Evolutionary conservation across 805 yeast genomes (phyloP).

Genomic region (Hanseniaspora lindneri): DNA sequence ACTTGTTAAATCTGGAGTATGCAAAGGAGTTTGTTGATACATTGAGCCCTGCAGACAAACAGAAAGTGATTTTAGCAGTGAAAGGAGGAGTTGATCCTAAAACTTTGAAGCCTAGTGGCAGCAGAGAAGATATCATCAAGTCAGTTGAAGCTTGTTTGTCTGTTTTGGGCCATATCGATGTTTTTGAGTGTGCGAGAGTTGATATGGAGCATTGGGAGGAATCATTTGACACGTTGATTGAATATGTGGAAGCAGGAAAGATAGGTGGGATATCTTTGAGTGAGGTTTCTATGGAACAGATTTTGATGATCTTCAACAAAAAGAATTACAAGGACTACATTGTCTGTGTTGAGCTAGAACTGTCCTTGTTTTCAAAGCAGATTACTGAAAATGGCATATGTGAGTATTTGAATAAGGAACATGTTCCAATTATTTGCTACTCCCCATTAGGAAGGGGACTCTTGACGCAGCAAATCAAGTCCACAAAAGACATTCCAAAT

Average conservation of each 20-base stretch:
- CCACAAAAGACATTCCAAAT: conserved; percentile 37
- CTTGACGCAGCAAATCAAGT: conserved; percentile 49
- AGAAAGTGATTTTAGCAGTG: conserved; percentile 48
- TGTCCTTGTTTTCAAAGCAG: conserved; percentile 58
- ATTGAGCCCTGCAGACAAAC: conserved; percentile 41
- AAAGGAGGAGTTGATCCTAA: conserved; percentile 49
- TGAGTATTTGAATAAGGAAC: conserved; percentile 42
- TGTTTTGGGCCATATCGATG: conserved; percentile 38
- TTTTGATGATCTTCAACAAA: conserved; percentile 39
- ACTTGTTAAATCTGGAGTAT: conserved; percentile 42
- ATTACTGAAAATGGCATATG: conserved; percentile 52
- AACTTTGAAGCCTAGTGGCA: conserved; percentile 38
- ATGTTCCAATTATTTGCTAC: conserved; percentile 62
- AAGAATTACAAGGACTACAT: conserved; percentile 41
- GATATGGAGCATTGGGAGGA: conserved; percentile 51
- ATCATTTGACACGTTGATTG: conserved; percentile 44
- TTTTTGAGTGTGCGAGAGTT: conserved; percentile 65
- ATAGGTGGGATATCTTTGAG: conserved; percentile 63
- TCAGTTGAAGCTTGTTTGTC: conserved; percentile 38
- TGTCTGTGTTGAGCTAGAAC: conserved; percentile 65
- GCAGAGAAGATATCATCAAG: conserved; percentile 35
- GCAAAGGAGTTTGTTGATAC: conserved; percentile 46
- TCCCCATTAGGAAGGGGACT: conserved; percentile 77
- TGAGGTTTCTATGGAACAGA: conserved; percentile 54
- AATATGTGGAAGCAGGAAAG: conserved; percentile 46